Base-by-base conservation (phyloP, 495 filamentous ascomycete species). In the Penicillium samsonianum region DNA sequence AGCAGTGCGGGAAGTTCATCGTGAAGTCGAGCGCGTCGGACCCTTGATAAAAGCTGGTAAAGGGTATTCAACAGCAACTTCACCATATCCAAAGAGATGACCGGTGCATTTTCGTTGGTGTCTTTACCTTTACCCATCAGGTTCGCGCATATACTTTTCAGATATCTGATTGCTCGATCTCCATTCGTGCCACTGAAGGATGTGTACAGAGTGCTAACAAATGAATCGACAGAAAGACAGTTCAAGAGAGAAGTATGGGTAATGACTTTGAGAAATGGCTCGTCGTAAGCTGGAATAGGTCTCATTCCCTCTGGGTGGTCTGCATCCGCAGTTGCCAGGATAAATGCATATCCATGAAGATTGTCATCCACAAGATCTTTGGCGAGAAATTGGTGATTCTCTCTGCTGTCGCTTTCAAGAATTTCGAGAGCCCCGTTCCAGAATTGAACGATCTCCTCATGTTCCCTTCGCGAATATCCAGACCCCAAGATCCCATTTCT, bases 401-500 rank as follows among this genome's bases (percentile, higher is more conserved):
- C 59, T 44, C 35, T 62, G 22, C 5, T 57, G 0, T 58, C 50
- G 22, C 59, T 54, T 22, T 62, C 54, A 23, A 62, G 50, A 16
- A 62, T 62, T 31, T 50, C 43, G 31, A 62, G 54, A 50, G 59
- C 59, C 8, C 59, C 55, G 6, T 62, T 46, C 59, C 49, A 62
- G n/a, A 62, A 46, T 50, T 58, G 33, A 38, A 46, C 0, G 26
- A 62, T 37, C 25, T 57, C 43, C 5, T 61, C 31, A 11, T 60
- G 12, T 17, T 17, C 19, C 10, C 5, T 55, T 19, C 30, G 51
- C 25, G 28, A 38, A n/a, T 28, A 7, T 28, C 38, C 30, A 22
- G 26, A 33, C 1, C 4, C 3, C 19, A 20, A 44, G 0, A 38
- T 30, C 0, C 38, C 26, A 28, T 14, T 45, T 50, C 58, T 55